phyloP scores from a whole-genome alignment of 331 rosid species.

The Telfairia occidentalis region DNA sequence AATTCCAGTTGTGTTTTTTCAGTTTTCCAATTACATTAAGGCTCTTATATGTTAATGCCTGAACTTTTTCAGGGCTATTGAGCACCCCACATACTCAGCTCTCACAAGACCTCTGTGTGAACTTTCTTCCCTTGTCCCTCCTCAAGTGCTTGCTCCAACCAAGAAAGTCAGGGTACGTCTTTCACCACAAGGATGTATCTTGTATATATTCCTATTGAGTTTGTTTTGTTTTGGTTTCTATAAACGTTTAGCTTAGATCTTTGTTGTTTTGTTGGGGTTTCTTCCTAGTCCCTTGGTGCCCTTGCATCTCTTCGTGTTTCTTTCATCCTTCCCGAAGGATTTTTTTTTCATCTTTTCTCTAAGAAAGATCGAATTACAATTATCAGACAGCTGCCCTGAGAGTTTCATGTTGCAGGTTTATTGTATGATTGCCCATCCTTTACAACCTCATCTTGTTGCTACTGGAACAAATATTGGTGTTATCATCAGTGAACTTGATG shows the following conservation, averaged over 20 bases:
- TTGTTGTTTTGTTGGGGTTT: not conserved
- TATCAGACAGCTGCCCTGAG: not conserved
- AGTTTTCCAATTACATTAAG: not conserved
- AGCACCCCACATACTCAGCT: constrained; percentile 93
- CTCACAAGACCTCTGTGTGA: constrained; percentile 96
- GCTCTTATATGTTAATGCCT: not conserved
- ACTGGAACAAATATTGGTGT: constrained; percentile 94
- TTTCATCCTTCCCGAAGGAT: not conserved
- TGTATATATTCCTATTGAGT: not conserved
- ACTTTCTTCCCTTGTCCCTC: constrained; percentile 85
- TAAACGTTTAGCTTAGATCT: not conserved
- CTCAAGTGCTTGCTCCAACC: constrained; percentile 73
- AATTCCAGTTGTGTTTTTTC: not conserved
- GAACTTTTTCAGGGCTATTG: constrained; percentile 25
- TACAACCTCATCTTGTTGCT: constrained; percentile 97
- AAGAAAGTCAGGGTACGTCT: constrained; percentile 86
- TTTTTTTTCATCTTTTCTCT: not conserved
- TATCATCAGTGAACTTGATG: constrained; percentile 80
- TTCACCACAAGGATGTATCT: not conserved
- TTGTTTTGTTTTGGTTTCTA: not conserved
- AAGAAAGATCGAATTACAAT: not conserved
- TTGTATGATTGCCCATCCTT: constrained; percentile 83
- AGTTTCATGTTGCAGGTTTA: constrained; percentile 49
- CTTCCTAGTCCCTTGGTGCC: not conserved
- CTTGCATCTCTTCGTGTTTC: not conserved